Evolutionary conservation across 108 stramenopile genomes (phyloP).

Genomic region (Cyclotella kingstonii): DNA sequence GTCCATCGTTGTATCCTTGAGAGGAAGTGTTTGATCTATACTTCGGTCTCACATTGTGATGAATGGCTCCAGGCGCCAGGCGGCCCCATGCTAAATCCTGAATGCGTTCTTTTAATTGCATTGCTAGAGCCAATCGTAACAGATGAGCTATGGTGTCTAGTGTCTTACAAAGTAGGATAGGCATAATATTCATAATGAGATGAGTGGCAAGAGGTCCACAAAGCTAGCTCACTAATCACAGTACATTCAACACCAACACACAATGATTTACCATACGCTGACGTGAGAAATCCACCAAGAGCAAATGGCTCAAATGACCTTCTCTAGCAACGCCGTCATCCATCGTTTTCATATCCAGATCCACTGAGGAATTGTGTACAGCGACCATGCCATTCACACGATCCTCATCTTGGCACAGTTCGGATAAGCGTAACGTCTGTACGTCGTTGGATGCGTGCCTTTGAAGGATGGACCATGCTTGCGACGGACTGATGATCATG

Average conservation of each 20-base stretch:
- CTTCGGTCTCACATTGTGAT: not conserved
- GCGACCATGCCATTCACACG: slow-evolving; percentile 42
- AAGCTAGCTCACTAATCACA: not conserved
- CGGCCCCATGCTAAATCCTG: slow-evolving; percentile 70
- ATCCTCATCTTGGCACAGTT: slow-evolving; percentile 66
- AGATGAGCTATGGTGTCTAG: slow-evolving; percentile 75
- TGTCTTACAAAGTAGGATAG: slow-evolving; percentile 23
- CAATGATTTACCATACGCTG: slow-evolving; percentile 56
- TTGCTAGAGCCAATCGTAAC: slow-evolving; percentile 50
- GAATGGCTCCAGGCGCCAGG: slow-evolving; percentile 39
- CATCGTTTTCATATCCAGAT: slow-evolving; percentile 5
- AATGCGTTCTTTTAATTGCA: slow-evolving; percentile 51
- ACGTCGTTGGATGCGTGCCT: slow-evolving; percentile 78
- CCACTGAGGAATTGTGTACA: slow-evolving; percentile 1
- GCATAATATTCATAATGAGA: not conserved
- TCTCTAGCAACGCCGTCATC: no score
- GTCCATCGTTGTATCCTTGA: not conserved
- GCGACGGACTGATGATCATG: slow-evolving; percentile 44
- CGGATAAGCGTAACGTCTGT: slow-evolving; percentile 46
- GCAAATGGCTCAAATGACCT: slow-evolving; percentile 5
- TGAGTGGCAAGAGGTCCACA: not conserved
- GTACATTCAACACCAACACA: not conserved
- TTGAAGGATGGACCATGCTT: slow-evolving; percentile 70
- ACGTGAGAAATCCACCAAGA: slow-evolving; percentile 66
- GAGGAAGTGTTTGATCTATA: not conserved